phyloP scores from a whole-genome alignment of 2,329 filamentous ascomycete genomes.

The Aspergillus eucalypticola region DNA sequence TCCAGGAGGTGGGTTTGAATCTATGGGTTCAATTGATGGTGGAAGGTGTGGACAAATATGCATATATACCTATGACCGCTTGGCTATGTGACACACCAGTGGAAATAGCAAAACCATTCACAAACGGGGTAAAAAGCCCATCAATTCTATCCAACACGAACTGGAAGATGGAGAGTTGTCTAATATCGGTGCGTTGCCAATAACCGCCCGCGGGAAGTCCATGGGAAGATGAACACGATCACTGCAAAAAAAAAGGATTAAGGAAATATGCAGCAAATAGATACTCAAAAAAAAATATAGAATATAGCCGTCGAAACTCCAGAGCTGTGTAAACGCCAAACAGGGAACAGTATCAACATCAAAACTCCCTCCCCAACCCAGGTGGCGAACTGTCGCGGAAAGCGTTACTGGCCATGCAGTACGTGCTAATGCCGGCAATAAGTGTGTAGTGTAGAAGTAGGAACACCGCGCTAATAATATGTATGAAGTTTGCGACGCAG shows the following conservation, averaged over 20 bases:
- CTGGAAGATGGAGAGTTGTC: slow-evolving; percentile 13
- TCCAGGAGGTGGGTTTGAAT: background rate
- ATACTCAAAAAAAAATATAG: slow-evolving; percentile 6
- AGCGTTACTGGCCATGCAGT: slow-evolving; percentile 14
- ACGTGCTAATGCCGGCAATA: slow-evolving; percentile 17
- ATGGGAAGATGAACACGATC: slow-evolving; percentile 4
- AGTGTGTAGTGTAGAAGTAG: slow-evolving; percentile 3
- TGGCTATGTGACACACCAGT: slow-evolving; percentile 23
- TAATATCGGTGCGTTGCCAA: slow-evolving; percentile 10
- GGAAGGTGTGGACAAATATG: slow-evolving; percentile 16
- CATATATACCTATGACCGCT: slow-evolving; percentile 22
- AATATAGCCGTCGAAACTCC: slow-evolving; percentile 22
- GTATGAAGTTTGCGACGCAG: slow-evolving; percentile 15
- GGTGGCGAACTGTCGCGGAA: slow-evolving; percentile 11
- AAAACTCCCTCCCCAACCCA: slow-evolving; percentile 16
- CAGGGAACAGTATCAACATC: slow-evolving; percentile 14
- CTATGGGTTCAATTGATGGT: slow-evolving; percentile 13
- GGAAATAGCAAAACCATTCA: slow-evolving; percentile 11
- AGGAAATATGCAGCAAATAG: slow-evolving; percentile 13
- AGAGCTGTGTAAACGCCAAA: slow-evolving; percentile 29
- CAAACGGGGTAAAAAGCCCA: slow-evolving; percentile 2
- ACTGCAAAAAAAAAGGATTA: background rate
- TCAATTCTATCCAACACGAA: slow-evolving; percentile 17
- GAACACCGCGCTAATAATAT: slow-evolving; percentile 40
- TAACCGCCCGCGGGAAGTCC: background rate